Base-by-base conservation (phyloP, 2,329 filamentous ascomycete species). In the Fusarium staphyleae region DNA sequence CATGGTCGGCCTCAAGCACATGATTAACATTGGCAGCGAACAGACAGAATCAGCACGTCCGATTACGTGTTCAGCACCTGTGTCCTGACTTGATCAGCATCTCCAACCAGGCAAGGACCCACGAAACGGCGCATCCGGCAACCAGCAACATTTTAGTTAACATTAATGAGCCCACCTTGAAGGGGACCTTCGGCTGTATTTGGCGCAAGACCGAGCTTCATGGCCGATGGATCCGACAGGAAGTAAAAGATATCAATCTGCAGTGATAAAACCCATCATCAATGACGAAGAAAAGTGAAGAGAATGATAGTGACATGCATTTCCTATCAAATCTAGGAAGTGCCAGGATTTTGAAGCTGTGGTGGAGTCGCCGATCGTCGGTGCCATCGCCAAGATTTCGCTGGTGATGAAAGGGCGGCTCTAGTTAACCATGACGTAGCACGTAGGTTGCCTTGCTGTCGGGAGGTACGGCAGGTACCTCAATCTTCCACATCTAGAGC, bases 301-400 rank as follows among this genome's bases (percentile, higher is more conserved):
- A 29, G 13, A 15, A 35, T 28, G 29, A 42, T 9, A 24, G 22
- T 24, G 22, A 24, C 22, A 24, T 24, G 8, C 22, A 24, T 24
- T 24, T 9, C 19, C 4, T 22, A 24, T 24, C 8, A 14, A 26
- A 14, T 13, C 14, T 15, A 41, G 24, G 18, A 24, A 37, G 34
- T 54, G 41, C 45, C 32, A 49, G 39, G 34, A 19, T 42, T 26
- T 28, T n/a, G 37, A 18, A 45, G 26, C 26, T 56, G 16, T 26
- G 36, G 59, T 63, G 59, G 55, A 50, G 59, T 57, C 51, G 37
- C 59, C 44, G 52, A 57, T 63, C 50, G 46, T 45, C 16, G 59
- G 48, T 56, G 36, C 29, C 50, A 53, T 60, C 41, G 59, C 58
- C 58, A 62, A 62, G 58, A 61, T 43, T 47, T 48, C 33, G 24